Base-by-base conservation (phyloP, 257 asterid genomes). In the Thymus mandschuricus region DNA sequence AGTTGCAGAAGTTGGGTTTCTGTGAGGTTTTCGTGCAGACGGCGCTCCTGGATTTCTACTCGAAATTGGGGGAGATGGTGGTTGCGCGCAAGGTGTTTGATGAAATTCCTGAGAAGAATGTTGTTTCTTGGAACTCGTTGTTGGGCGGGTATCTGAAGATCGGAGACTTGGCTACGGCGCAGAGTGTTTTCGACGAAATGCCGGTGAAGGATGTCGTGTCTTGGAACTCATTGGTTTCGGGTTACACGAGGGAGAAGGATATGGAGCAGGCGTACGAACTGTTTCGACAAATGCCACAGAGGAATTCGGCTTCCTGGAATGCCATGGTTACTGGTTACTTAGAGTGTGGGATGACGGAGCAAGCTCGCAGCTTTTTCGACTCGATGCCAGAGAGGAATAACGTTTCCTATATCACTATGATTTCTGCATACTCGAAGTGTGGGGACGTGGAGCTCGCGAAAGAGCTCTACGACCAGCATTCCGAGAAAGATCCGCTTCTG, bases 51-150 rank as follows among this genome's bases (percentile, higher is more conserved):
- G 96, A 83, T 78, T 94, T 87, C 72, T 94, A 94, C 70, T 75
- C 89, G 10, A 94, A 94, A 78, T 41, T 79, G 69, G 95, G 92
- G 1, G 85, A 86, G 30, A 84, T 86, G 92, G 86, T 29, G 34
- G 71, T 78, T 57, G 93, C 97, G 0, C 97, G 83, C 8, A 81
- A 71, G 76, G 81, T 86, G 78, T 89, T 92, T 41, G 87, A 81
- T 77, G 91, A 82, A 76, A 89, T 89, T 80, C 54, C 48, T 7
- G 89, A 44, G 35, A 88, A 72, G 75, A 89, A 88, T 66, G 82
- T 92, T 41, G 96, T 92, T 4, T 80, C 96, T 1, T 94, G 98
- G 98, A 94, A 91, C 79, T 88, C 95, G 38, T 60, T 94, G 72
- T 64, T 94, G 5, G 83, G 88, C 0, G 94, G 95, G 71, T 86